These are phyloP conservation scores for Geotrichum siamense DNA, from an alignment of 1,139 yeast genomes.

Conservation along the genomic window DNA sequence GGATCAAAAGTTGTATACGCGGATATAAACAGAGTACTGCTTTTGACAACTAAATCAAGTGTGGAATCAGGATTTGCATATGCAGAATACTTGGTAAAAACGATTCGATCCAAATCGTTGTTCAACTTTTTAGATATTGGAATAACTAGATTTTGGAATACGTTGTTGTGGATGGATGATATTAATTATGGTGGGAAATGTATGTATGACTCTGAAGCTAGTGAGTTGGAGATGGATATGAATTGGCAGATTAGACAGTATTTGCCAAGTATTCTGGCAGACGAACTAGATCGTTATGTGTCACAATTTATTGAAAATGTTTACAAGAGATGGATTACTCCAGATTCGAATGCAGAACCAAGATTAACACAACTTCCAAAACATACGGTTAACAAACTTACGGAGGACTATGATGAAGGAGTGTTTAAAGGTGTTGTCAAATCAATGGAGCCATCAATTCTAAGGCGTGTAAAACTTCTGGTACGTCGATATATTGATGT, in stretches of 20 bases:
- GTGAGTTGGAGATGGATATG: constrained; percentile 58
- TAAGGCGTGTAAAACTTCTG: constrained; percentile 59
- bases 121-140: constrained; percentile 74
- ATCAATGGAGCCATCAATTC: constrained; percentile 54
- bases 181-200: constrained; percentile 75
- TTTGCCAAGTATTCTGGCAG: constrained; percentile 66
- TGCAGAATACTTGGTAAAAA: constrained; percentile 78
- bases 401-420: constrained; percentile 18
- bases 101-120: constrained; percentile 72
- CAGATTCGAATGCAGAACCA: constrained; percentile 23
- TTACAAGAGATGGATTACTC: constrained; percentile 46
- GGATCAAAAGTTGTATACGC: constrained; percentile 79
- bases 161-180: constrained; percentile 90
- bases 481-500: constrained; percentile 65
- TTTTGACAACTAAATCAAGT: constrained; percentile 67
- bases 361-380: constrained; percentile 17
- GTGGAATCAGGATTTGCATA: constrained; percentile 90
- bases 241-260: constrained; percentile 77
- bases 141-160: constrained; percentile 81
- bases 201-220: constrained; percentile 22
- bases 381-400: constrained; percentile 9
- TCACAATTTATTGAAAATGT: constrained; percentile 67
- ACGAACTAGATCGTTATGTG: constrained; percentile 86
- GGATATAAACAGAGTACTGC: constrained; percentile 62
- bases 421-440: constrained; percentile 34